Evolutionary conservation across 2,329 filamentous ascomycete genomes (phyloP).

Genomic region (Nemania sp.): DNA sequence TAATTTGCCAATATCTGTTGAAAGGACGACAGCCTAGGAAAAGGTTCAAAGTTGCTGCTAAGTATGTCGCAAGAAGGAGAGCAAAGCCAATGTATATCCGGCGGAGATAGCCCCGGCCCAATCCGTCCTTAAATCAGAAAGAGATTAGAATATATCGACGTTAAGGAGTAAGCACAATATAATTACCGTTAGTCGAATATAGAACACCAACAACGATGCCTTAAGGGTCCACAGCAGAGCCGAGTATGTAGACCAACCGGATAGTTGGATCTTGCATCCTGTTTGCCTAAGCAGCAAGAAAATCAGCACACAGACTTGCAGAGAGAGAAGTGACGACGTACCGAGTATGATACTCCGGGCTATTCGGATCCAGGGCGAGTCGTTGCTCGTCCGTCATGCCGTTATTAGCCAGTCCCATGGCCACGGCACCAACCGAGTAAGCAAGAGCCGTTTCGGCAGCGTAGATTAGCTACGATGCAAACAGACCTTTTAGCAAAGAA

Average conservation of each 20-base stretch:
- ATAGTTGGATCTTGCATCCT: slow-evolving; percentile 56
- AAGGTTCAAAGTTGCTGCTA: slow-evolving; percentile 50
- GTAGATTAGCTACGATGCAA: slow-evolving; percentile 49
- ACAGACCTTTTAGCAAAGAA: background rate
- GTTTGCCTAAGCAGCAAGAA: slow-evolving; percentile 41
- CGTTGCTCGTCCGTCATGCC: slow-evolving; percentile 55
- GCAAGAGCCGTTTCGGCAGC: slow-evolving; percentile 51
- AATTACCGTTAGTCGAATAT: slow-evolving; percentile 50
- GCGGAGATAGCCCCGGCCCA: slow-evolving; percentile 44
- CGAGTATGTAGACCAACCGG: slow-evolving; percentile 58
- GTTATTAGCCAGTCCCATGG: slow-evolving; percentile 56
- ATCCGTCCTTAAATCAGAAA: slow-evolving; percentile 38
- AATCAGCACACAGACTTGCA: background rate
- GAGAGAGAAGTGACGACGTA: background rate
- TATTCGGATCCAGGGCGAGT: slow-evolving; percentile 43
- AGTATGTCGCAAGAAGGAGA: slow-evolving; percentile 48
- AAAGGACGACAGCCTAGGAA: slow-evolving; percentile 53
- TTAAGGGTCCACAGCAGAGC: slow-evolving; percentile 56
- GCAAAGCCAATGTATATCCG: slow-evolving; percentile 51
- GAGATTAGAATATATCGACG: background rate
- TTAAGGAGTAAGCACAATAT: background rate
- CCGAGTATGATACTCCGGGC: slow-evolving; percentile 46
- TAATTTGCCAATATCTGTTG: slow-evolving; percentile 56
- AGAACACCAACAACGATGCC: slow-evolving; percentile 56
- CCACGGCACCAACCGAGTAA: slow-evolving; percentile 51